Percentiles rank a stretch among this genome's conserved stretches.
These are phyloP conservation scores for Cyclotella baltica DNA, from an alignment of 108 stramenopile species.

Conservation along the genomic window DNA sequence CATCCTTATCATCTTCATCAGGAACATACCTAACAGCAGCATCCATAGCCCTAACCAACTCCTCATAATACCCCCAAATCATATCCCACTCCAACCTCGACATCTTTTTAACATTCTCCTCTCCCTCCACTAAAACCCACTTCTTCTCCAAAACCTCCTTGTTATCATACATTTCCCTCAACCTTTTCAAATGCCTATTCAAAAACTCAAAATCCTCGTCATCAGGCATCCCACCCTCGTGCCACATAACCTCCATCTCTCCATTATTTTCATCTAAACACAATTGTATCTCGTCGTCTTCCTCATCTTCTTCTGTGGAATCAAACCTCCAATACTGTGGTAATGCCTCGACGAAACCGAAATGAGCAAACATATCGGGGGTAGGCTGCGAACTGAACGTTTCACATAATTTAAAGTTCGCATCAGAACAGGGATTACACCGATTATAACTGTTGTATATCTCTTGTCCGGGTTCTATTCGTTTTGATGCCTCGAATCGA, in stretches of 20 bases:
- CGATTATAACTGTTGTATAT: conserved; percentile 56
- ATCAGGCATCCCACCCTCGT: conserved; percentile 16
- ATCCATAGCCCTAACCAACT: conserved; percentile 33
- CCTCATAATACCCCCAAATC: conserved; percentile 50
- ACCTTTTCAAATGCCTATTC: conserved; percentile 32
- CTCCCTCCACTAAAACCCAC: conserved; percentile 21
- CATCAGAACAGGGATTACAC: conserved; percentile 49
- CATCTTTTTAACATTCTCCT: conserved; percentile 26
- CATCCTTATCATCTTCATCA: conserved; percentile 19
- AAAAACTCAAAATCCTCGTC: conserved; percentile 31
- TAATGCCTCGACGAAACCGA: conserved; percentile 38
- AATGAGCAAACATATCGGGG: conserved; percentile 48
- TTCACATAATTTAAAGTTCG: conserved; percentile 27
- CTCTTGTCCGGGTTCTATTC: conserved; percentile 46
- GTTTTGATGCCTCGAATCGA: conserved; percentile 36
- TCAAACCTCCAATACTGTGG: conserved; percentile 54
- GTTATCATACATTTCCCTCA: conserved; percentile 9
- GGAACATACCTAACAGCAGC: conserved; percentile 16
- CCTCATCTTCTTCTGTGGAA: conserved; percentile 10
- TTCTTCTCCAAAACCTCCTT: conserved; percentile 34
- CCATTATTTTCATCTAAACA: conserved; percentile 23
- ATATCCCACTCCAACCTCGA: conserved; percentile 42
- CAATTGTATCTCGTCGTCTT: conserved; percentile 29
- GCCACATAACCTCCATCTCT: conserved; percentile 32
- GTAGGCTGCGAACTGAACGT: conserved; percentile 36